Base-by-base conservation (phyloP, 306 rosid species). In the Trifolium subterraneum region DNA sequence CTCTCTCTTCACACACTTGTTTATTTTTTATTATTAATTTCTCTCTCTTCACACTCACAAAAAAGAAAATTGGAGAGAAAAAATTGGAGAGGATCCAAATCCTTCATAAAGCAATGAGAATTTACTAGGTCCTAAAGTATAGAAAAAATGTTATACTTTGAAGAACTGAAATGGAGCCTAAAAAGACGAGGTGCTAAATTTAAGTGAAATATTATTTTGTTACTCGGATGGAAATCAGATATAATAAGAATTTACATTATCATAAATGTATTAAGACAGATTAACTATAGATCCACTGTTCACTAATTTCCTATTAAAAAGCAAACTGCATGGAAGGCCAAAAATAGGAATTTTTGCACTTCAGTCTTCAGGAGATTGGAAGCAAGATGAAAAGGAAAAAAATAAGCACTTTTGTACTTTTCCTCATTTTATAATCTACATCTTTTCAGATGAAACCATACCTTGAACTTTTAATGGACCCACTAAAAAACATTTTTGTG, bases 301-400 rank as follows among this genome's bases (percentile, higher is more conserved):
- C 47, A 38, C 66, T 22, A 19, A 20, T 55, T 71, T 36, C 29
- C 61, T 13, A 25, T 41, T 38, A 20, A 22, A 71, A 22, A n/a
- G 9, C 6, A 52, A 66, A 20, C 36, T 41, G 36, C 15, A 16
- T 66, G 27, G 13, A n/a, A 15, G 18, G 27, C 55, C 42, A 39
- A 23, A 22, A 39, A 31, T 39, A 41, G 18, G 42, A 48, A 54
- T 52, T 5, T 54, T 8, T n/a, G 31, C 75, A 35, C 13, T 71
- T 71, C 23, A 71, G 12, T 19, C 13, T 71, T 71, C 23, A 71
- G 12, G 52, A 71, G 62, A 54, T 2, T 1, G 5, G 33, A 36
- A 55, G 39, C 23, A 55, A 54, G 38, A 36, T 12, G 50, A 70
- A 51, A 70, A 52, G 5, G 52, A 25, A 48, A 29, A 29, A 69